These are phyloP conservation scores for Metschnikowia baotianmanensis DNA, from an alignment of 805 yeast species.

Conservation along the genomic window DNA sequence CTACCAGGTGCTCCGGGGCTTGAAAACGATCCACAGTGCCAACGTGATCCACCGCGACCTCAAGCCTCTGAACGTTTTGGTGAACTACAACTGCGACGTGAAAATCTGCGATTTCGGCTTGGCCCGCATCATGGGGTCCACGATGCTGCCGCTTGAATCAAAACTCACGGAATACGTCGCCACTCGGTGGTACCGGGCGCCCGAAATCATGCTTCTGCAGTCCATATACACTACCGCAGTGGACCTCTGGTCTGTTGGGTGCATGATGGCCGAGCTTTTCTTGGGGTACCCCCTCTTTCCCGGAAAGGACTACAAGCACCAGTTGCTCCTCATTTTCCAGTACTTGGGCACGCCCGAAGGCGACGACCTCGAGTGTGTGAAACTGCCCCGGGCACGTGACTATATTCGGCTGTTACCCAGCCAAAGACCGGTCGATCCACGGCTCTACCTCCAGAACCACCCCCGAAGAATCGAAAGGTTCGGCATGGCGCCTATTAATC, in stretches of 20 bases:
- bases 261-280: constrained; percentile 70
- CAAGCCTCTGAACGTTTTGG: constrained; percentile 68
- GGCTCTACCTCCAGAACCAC: constrained; percentile 10
- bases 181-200: constrained; percentile 83
- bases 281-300: constrained; percentile 66
- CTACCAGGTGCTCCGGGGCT: constrained; percentile 68
- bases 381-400: constrained; percentile 16
- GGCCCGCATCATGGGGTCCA: constrained; percentile 52
- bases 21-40: constrained; percentile 69
- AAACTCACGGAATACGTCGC: constrained; percentile 79
- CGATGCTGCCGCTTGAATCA: constrained; percentile 33
- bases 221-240: constrained; percentile 74
- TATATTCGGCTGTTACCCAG: constrained; percentile 18
- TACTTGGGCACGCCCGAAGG: constrained; percentile 65
- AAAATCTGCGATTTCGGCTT: constrained; percentile 80
- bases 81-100: constrained; percentile 69
- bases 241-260: constrained; percentile 80
- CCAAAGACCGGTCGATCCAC: constrained; percentile 5
- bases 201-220: constrained; percentile 74
- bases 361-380: constrained; percentile 15
- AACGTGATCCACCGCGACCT: constrained; percentile 74
- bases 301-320: constrained; percentile 72
- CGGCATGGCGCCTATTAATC: constrained; percentile 15
- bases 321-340: constrained; percentile 61
- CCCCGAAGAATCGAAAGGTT: constrained; percentile 15